phyloP scores from a whole-genome alignment of 1,284 basidiomycete species.

The Cutaneotrichosporon mucoides region DNA sequence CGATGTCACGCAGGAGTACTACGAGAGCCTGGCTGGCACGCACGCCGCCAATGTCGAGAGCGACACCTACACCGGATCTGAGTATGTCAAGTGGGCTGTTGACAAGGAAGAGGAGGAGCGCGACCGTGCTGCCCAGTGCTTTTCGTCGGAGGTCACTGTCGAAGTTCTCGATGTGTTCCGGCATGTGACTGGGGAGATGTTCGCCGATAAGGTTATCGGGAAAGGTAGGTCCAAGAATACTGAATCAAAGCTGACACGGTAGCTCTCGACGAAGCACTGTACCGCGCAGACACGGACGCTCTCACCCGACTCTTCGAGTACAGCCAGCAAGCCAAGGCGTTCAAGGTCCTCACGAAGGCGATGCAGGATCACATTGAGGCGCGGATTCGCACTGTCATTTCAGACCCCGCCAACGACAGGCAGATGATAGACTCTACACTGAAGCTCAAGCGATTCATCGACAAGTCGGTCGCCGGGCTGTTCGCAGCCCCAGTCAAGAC shows the following conservation, averaged over 20 bases:
- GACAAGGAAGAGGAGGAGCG: constrained; percentile 32
- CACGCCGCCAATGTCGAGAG: constrained; percentile 20
- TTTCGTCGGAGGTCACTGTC: constrained; percentile 19
- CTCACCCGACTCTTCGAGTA: constrained; percentile 62
- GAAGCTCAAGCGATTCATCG: constrained; percentile 63
- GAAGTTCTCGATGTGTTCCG: constrained; percentile 21
- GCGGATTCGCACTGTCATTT: constrained; percentile 32
- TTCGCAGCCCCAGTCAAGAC: constrained; percentile 46
- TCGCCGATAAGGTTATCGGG: constrained; percentile 20
- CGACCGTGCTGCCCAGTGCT: constrained; percentile 21
- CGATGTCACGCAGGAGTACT: constrained; percentile 23
- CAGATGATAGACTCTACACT: constrained; percentile 74
- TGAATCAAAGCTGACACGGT: constrained; percentile 47
- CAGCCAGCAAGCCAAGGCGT: constrained; percentile 58
- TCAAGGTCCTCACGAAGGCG: constrained; percentile 58
- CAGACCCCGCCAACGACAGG: constrained; percentile 56
- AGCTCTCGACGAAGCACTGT: constrained; percentile 63
- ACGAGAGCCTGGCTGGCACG: constrained; percentile 14
- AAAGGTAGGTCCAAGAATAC: constrained; percentile 53
- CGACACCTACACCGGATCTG: constrained; percentile 19
- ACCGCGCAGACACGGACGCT: constrained; percentile 53
- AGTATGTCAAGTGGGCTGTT: constrained; percentile 36
- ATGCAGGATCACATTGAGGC: constrained; percentile 58
- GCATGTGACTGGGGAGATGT: constrained; percentile 21
- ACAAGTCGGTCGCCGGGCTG: constrained; percentile 55